Conservation (phyloP, 1,284 basidiomycete genomes). For the Calocybe gambosa region DNA sequence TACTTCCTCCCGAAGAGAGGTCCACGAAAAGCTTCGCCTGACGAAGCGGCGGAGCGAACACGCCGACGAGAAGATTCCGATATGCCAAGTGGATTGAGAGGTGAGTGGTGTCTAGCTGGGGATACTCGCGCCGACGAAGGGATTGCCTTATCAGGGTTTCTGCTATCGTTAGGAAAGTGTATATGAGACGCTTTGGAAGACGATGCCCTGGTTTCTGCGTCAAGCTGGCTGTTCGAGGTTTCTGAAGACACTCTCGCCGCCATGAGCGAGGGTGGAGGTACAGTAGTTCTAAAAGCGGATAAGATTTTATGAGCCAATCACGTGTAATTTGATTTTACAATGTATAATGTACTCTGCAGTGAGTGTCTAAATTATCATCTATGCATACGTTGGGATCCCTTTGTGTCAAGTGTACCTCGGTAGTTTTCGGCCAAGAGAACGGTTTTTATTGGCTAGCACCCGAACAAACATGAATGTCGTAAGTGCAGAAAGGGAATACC, state of each 20-base stretch:
- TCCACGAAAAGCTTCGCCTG: slow-evolving; percentile 15
- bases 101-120: slow-evolving; percentile 24
- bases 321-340: neutral
- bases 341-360: too few relatives aligned
- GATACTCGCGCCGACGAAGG: slow-evolving; percentile 12
- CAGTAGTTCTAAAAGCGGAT: neutral
- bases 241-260: slow-evolving; percentile 10
- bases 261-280: slow-evolving; percentile 4
- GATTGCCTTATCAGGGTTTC: slow-evolving; percentile 9
- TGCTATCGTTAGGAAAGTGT: slow-evolving; percentile 22
- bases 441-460: slow-evolving; percentile 45
- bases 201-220: slow-evolving; percentile 8
- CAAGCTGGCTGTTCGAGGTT: slow-evolving; percentile 10
- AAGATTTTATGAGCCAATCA: neutral
- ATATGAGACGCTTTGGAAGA: slow-evolving; percentile 18
- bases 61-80: slow-evolving; percentile 20
- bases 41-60: slow-evolving; percentile 21
- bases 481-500: slow-evolving; percentile 69
- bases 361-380: too few relatives aligned
- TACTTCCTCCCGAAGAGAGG: slow-evolving; percentile 18
- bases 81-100: slow-evolving; percentile 26
- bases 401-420: slow-evolving; percentile 29
- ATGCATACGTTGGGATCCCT: too few relatives aligned
- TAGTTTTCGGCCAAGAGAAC: slow-evolving; percentile 32
- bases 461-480: slow-evolving; percentile 60